These are phyloP conservation scores for Blastomyces gilchristii DNA, from an alignment of 2,329 filamentous ascomycete species.

Conservation along the genomic window DNA sequence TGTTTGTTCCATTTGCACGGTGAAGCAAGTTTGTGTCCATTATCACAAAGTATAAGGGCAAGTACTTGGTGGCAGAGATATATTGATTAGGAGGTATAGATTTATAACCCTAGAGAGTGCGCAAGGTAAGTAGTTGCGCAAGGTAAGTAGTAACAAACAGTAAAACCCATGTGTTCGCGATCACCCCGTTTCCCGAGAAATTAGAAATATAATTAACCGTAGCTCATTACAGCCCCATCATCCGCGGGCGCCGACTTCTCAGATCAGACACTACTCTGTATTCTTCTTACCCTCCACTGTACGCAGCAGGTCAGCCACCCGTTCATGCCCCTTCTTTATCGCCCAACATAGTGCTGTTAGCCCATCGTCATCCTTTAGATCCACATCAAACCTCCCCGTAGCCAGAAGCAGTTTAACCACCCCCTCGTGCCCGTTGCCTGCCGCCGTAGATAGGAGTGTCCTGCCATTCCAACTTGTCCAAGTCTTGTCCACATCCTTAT, in stretches of 20 bases:
- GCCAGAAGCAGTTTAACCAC: neutral
- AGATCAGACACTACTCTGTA: neutral
- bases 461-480: neutral
- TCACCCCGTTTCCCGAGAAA: neutral
- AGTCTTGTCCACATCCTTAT: neutral
- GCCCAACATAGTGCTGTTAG: neutral
- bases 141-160: neutral
- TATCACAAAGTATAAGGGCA: neutral
- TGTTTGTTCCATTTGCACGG: neutral
- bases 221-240: neutral
- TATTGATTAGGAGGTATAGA: neutral
- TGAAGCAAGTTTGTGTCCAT: neutral
- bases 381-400: neutral
- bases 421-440: neutral
- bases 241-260: neutral
- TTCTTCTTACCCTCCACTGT: neutral
- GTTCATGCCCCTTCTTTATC: neutral
- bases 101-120: neutral
- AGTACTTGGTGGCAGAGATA: neutral
- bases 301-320: neutral
- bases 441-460: neutral
- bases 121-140: too few species aligned
- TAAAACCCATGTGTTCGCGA: neutral
- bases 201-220: neutral
- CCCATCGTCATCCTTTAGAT: neutral